Base-by-base conservation (phyloP, 108 stramenopile species). In the Fragilaria crotonensis region DNA sequence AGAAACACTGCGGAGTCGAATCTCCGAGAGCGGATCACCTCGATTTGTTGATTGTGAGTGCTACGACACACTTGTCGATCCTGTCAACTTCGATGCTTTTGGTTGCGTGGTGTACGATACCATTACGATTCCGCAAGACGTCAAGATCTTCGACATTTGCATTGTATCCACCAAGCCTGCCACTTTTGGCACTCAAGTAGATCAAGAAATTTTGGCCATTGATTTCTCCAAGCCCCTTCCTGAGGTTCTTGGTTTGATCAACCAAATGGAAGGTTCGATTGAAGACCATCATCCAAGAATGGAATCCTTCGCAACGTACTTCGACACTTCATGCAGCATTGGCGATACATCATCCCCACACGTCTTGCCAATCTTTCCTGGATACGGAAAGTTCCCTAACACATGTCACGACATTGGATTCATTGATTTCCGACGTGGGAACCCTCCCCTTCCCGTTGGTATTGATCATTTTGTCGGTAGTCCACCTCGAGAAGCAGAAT, bases 141-240 rank as follows among this genome's bases (percentile, higher is more conserved):
- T 52, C 9, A n/a, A n/a, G n/a, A n/a, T n/a, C n/a, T n/a, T n/a
- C n/a, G 65, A 66, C 19, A 26, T 66, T 33, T 66, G 65, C 33
- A 20, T 66, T 19, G 65, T 66, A 26, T 31, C 57, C 1, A 52
- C 51, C 0, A n/a, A n/a, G n/a, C n/a, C n/a, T n/a, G n/a, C n/a
- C n/a, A n/a, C n/a, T n/a, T 19, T 11, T 19, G n/a, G 20, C 49
- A 52, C 29, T 20, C 31, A 33, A 47, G 18, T 17, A 4, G 9
- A n/a, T n/a, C 44, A 0, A 49, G 26, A 36, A 25, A 55, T 17
- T 27, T n/a, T 18, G 45, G 51, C 51, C n/a, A 33, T 33, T 33
- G 55, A 56, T 33, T 31, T 57, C 22, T 62, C 61, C 7, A 21
- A 30, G 33, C 63, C 63, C 2, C 31, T 66, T 19, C 65, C 65